Evolutionary conservation across 2,329 filamentous ascomycete species (phyloP).

Genomic region (Lasiodiplodia sp.): DNA sequence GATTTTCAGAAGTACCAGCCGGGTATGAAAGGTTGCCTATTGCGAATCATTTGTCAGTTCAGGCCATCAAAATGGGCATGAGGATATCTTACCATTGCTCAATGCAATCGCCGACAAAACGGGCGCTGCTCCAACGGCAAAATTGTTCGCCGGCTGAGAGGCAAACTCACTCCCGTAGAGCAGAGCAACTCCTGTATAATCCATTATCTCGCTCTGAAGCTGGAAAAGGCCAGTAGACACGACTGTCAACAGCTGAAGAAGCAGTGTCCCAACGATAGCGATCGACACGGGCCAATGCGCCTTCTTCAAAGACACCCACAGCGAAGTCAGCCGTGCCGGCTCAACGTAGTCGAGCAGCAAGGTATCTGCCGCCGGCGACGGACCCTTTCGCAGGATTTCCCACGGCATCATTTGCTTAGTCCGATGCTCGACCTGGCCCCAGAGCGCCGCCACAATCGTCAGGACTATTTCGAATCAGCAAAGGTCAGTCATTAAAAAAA

Average conservation of each 20-base stretch:
- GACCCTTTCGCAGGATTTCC: neutral
- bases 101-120: neutral
- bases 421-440: conserved; percentile 13
- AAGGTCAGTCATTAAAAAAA: neutral
- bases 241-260: neutral
- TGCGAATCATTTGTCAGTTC: neutral
- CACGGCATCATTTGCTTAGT: conserved; percentile 12
- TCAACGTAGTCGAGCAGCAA: neutral
- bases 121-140: neutral
- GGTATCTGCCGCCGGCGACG: neutral
- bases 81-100: neutral
- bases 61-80: accelerated
- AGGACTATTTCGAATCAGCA: neutral
- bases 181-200: neutral
- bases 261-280: neutral
- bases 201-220: neutral
- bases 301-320: neutral
- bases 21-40: neutral
- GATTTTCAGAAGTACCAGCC: neutral
- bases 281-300: neutral
- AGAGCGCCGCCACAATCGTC: neutral
- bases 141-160: neutral
- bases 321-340: neutral
- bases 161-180: neutral
- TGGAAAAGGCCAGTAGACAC: neutral